These are phyloP conservation scores for Blumeria hordei DNA, from an alignment of 2,329 filamentous ascomycete genomes.

Conservation along the genomic window DNA sequence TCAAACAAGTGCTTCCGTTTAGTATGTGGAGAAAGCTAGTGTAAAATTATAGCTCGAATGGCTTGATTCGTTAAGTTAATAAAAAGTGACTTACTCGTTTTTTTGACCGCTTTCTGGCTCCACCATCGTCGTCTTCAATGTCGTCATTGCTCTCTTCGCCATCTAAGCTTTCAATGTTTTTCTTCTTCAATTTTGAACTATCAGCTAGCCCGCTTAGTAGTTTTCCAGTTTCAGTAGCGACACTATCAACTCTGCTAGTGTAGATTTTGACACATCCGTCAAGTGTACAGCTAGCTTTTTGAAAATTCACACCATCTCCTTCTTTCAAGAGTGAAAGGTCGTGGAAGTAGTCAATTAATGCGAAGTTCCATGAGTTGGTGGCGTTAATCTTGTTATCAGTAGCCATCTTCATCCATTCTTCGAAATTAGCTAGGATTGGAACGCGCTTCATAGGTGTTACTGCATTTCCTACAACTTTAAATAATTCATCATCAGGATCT, in stretches of 20 bases:
- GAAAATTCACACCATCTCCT: constrained; percentile 92
- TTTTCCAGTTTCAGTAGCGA: constrained; percentile 91
- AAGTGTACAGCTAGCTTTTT: constrained; percentile 90
- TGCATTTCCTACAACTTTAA: constrained; percentile 45
- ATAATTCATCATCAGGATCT: constrained; percentile 29
- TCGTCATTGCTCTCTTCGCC: constrained; percentile 38
- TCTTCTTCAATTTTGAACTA: constrained; percentile 50
- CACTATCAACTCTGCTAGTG: constrained; percentile 91
- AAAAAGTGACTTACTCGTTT: constrained; percentile 40
- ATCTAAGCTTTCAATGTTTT: constrained; percentile 41
- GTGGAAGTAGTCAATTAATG: constrained; percentile 98
- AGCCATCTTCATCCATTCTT: constrained; percentile 99
- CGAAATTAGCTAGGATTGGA: constrained; percentile 89
- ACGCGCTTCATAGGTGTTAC: constrained; percentile 93
- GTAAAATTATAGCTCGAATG: too few species aligned
- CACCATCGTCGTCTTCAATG: constrained; percentile 35
- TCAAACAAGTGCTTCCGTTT: too few species aligned
- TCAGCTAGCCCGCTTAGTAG: constrained; percentile 82
- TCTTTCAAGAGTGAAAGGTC: constrained; percentile 96
- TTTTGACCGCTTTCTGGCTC: constrained; percentile 34
- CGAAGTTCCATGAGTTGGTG: constrained; percentile 96
- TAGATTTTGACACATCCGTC: constrained; percentile 99
- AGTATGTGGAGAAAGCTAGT: too few species aligned
- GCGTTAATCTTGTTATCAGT: constrained; percentile 99
- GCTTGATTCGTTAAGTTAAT: constrained; percentile 5